A percentile compares a stretch with the other conserved stretches of the same genome.
These are phyloP conservation scores for Elaeis oleifera DNA, from an alignment of 202 grass and related monocot species.

Conservation along the genomic window DNA sequence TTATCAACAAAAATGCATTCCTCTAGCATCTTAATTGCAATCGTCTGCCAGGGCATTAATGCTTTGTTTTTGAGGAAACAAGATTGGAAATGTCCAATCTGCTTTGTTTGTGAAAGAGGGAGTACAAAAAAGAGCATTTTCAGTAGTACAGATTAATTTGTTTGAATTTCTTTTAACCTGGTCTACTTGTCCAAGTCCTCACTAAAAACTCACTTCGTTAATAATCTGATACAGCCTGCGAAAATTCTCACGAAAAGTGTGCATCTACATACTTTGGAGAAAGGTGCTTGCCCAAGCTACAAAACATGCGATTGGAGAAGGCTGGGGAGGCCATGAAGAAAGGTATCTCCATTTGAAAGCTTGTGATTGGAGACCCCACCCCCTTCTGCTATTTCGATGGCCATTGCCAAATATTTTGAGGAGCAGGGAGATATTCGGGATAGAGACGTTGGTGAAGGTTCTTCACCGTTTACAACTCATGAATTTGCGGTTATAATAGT, in stretches of 20 bases:
- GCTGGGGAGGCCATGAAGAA: slow-evolving; percentile 67
- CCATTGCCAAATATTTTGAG: slow-evolving; percentile 58
- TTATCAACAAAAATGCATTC: too few species aligned
- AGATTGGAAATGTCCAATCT: too few species aligned
- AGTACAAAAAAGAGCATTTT: too few species aligned
- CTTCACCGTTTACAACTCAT: slow-evolving; percentile 42
- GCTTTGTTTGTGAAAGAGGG: too few species aligned
- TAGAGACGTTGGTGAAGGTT: slow-evolving; percentile 40
- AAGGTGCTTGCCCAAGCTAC: slow-evolving; percentile 62
- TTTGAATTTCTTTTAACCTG: too few species aligned
- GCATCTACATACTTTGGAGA: slow-evolving; percentile 57
- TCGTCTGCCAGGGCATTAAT: too few species aligned
- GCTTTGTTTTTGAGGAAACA: too few species aligned
- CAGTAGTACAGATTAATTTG: too few species aligned
- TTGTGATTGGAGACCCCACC: slow-evolving; percentile 61
- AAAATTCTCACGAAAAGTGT: background rate
- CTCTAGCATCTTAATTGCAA: too few species aligned
- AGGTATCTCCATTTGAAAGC: slow-evolving; percentile 44
- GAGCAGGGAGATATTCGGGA: slow-evolving; percentile 32
- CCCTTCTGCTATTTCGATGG: slow-evolving; percentile 33
- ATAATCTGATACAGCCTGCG: too few species aligned
- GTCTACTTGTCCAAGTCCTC: too few species aligned
- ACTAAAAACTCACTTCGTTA: too few species aligned
- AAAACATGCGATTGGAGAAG: slow-evolving; percentile 85
- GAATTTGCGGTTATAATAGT: slow-evolving; percentile 53